Conservation (phyloP, 768 basidiomycete genomes). For the Mycena vulgaris region DNA sequence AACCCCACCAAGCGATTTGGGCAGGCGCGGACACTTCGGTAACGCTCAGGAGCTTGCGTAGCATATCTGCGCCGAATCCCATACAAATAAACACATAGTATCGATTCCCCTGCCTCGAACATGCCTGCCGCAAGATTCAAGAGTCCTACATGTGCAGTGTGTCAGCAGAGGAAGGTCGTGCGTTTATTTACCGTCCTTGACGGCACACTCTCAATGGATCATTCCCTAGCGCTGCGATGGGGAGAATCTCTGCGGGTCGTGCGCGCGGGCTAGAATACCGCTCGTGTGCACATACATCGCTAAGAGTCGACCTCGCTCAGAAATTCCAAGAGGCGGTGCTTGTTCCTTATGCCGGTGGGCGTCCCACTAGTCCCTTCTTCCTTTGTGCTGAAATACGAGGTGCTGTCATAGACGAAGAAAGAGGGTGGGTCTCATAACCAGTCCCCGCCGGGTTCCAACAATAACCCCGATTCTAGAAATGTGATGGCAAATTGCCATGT, state of each 20-base stretch:
- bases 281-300: constrained; percentile 29
- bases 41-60: constrained; percentile 18
- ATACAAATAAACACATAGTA: neutral
- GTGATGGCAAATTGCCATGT: neutral
- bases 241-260: constrained; percentile 25
- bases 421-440: neutral
- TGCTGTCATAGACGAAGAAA: neutral
- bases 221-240: constrained; percentile 36
- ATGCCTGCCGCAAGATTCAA: constrained; percentile 29
- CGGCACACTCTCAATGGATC: no score
- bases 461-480: neutral
- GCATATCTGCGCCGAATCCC: neutral
- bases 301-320: constrained; percentile 32
- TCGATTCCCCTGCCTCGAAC: neutral
- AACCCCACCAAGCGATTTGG: neutral
- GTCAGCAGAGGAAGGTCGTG: constrained; percentile 31
- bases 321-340: no score
- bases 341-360: no score
- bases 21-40: constrained; percentile 10
- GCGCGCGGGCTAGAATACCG: constrained; percentile 23
- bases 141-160: constrained; percentile 30
- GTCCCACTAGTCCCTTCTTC: no score
- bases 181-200: no score
- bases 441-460: neutral
- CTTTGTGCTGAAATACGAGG: no score